Evolutionary conservation across 306 rosid species (phyloP).

Genomic region (Mucuna pruriens): DNA sequence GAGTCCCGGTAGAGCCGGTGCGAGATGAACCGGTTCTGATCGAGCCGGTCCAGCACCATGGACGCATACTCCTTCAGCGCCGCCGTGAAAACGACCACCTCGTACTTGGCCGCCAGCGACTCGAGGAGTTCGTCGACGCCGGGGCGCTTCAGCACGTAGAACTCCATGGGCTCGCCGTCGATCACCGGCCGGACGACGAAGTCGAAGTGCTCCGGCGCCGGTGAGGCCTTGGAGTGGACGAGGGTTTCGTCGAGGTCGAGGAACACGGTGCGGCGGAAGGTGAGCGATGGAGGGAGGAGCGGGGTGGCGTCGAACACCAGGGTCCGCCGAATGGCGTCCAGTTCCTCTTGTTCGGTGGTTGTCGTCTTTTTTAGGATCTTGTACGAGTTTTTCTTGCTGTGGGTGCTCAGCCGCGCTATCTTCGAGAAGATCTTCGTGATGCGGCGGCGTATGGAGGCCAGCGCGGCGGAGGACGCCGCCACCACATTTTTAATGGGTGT

Average conservation of each 20-base stretch:
- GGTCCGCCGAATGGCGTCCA: slow-evolving; percentile 40
- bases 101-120: slow-evolving; percentile 56
- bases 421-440: slow-evolving; percentile 74
- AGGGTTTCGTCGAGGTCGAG: slow-evolving; percentile 92
- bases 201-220: slow-evolving; percentile 64
- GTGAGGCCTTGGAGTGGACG: slow-evolving; percentile 64
- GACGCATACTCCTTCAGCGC: slow-evolving; percentile 84
- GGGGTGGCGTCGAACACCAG: slow-evolving; percentile 55
- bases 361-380: slow-evolving; percentile 58
- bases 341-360: neutral
- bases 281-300: slow-evolving; percentile 37
- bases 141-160: slow-evolving; percentile 87
- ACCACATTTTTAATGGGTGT: slow-evolving; percentile 59
- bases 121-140: slow-evolving; percentile 74
- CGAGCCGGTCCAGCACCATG: slow-evolving; percentile 74
- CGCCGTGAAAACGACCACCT: slow-evolving; percentile 90
- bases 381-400: slow-evolving; percentile 51
- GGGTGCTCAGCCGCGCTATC: slow-evolving; percentile 53
- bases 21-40: slow-evolving; percentile 58
- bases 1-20: slow-evolving; percentile 83
- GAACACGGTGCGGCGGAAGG: slow-evolving; percentile 56
- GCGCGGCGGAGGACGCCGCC: slow-evolving; percentile 56
- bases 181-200: slow-evolving; percentile 77
- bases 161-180: slow-evolving; percentile 62
- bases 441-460: slow-evolving; percentile 78